These are phyloP conservation scores for Claviceps sp. DNA, from an alignment of 2,329 filamentous ascomycete species.

Conservation along the genomic window DNA sequence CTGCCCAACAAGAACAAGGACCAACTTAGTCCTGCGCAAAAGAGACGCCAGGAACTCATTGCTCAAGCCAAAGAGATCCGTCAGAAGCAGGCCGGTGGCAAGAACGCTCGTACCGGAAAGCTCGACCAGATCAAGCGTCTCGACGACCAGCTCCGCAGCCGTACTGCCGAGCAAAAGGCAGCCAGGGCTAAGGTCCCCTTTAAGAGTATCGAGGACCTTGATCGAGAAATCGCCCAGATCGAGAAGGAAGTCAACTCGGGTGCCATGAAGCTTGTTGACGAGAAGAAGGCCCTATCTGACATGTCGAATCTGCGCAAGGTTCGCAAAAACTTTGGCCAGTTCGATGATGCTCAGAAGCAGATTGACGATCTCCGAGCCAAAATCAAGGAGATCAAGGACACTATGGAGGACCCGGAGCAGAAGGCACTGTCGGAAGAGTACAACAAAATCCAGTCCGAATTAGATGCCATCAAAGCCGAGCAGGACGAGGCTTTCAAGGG, in stretches of 20 bases:
- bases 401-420: constrained; percentile 79
- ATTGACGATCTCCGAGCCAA: constrained; percentile 81
- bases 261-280: constrained; percentile 89
- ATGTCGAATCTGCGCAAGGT: constrained; percentile 74
- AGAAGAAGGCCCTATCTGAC: constrained; percentile 83
- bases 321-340: constrained; percentile 78
- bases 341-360: constrained; percentile 74
- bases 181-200: constrained; percentile 69
- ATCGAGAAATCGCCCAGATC: constrained; percentile 65
- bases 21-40: constrained; percentile 64
- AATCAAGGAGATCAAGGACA: constrained; percentile 80
- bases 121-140: constrained; percentile 87
- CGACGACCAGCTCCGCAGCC: constrained; percentile 76
- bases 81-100: constrained; percentile 75
- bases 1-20: constrained; percentile 62
- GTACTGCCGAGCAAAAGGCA: constrained; percentile 75
- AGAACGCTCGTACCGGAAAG: constrained; percentile 63
- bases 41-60: constrained; percentile 77
- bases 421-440: constrained; percentile 82
- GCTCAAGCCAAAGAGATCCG: constrained; percentile 73
- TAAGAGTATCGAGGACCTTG: constrained; percentile 80
- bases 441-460: constrained; percentile 70
- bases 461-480: constrained; percentile 82
- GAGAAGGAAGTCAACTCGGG: constrained; percentile 80
- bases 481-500: constrained; percentile 86